Conservation (phyloP, 768 basidiomycete genomes). For the Mycena kentingensis region DNA sequence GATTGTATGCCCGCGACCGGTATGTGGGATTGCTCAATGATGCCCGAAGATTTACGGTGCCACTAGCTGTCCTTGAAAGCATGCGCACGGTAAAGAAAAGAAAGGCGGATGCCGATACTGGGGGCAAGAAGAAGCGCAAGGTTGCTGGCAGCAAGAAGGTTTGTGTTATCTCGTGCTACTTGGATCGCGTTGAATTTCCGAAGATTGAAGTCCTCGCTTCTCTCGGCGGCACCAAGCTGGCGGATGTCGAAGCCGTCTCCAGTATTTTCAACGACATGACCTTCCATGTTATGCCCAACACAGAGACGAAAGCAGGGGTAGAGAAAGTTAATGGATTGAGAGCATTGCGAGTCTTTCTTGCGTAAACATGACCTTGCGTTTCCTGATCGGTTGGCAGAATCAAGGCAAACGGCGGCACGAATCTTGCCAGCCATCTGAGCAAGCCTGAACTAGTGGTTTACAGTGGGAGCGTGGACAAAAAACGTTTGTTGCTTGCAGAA, state of each 20-base stretch:
- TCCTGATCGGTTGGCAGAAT: constrained; percentile 48
- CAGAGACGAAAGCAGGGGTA: constrained; percentile 65
- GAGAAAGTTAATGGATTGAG: constrained; percentile 69
- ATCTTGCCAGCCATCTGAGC: constrained; percentile 55
- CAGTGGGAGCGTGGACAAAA: no score
- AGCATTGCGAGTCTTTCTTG: constrained; percentile 49
- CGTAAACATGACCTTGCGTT: not conserved
- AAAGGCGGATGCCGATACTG: constrained; percentile 65
- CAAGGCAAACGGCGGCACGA: constrained; percentile 65
- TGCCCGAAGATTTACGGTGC: constrained; percentile 37
- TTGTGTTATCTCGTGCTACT: constrained; percentile 22
- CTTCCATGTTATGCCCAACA: constrained; percentile 67
- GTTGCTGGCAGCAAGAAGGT: constrained; percentile 51
- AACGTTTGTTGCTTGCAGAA: constrained; percentile 48
- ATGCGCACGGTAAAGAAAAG: constrained; percentile 69
- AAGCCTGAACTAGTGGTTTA: no score
- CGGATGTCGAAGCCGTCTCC: constrained; percentile 58
- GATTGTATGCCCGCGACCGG: constrained; percentile 77
- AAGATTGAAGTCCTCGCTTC: constrained; percentile 63
- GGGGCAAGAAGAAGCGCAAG: constrained; percentile 64
- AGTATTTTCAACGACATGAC: constrained; percentile 57
- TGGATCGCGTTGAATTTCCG: not conserved
- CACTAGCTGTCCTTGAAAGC: constrained; percentile 58
- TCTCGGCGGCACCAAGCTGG: constrained; percentile 64
- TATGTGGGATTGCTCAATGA: constrained; percentile 26